phyloP scores from a whole-genome alignment of 305 asterid species.

The Fraxinus velutina region DNA sequence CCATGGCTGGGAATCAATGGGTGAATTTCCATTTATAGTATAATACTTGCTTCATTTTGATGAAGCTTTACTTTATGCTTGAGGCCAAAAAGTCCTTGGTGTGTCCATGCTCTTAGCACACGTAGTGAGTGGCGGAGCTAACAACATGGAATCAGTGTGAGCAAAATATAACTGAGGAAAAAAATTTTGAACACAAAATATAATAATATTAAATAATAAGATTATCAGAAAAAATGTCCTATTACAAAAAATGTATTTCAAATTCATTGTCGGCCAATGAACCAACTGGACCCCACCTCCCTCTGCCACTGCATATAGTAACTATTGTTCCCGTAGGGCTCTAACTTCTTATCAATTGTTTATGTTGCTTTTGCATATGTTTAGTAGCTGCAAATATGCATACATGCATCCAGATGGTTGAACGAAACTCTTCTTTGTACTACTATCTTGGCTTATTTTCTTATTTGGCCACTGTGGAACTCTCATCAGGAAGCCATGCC shows the following conservation, averaged over 20 bases:
- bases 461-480: constrained; percentile 17
- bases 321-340: not conserved
- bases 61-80: not conserved
- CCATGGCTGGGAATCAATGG: not conserved
- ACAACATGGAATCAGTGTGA: not conserved
- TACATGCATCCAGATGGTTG: constrained; percentile 20
- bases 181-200: not conserved
- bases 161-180: not conserved
- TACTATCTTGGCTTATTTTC: constrained; percentile 14
- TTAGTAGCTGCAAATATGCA: not conserved
- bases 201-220: not conserved
- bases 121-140: not conserved
- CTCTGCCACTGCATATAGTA: not conserved
- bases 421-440: not conserved
- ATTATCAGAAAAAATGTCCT: not conserved
- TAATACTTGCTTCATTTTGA: not conserved
- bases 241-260: not conserved
- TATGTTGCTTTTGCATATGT: constrained; percentile 12
- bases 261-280: not conserved
- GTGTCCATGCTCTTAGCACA: not conserved
- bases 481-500: constrained; percentile 45
- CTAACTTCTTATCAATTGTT: constrained; percentile 9
- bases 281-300: not conserved
- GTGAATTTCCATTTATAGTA: not conserved
- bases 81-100: not conserved